Base-by-base conservation (phyloP, 148 eudicot species). In the Rhododendron molle region DNA sequence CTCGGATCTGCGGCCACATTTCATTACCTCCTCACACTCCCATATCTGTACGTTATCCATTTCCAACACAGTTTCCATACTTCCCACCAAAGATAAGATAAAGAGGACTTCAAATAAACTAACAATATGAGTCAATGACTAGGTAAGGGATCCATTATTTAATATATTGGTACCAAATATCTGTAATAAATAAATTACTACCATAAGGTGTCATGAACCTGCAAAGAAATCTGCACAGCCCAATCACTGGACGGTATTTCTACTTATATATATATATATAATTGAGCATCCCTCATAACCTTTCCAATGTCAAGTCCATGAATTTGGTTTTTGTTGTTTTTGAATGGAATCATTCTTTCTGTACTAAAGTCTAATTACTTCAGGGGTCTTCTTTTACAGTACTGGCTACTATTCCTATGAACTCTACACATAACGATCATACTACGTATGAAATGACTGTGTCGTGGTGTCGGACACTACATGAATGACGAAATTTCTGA, bases 31-130 rank as follows among this genome's bases (percentile, higher is more conserved):
- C 84, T 76, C 43, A 21, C 78, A 56, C 83, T 9, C 76, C 78
- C 83, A 80, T 43, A n/a, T 38, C 67, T 71, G 43, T 32, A 32
- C 34, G 34, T 21, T 72, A 72, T 71, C 67, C 82, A 83, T 72
- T 50, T 52, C 67, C 85, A 83, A 74, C 60, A 81, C 58, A 11
- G 60, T 23, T 83, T 83, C 82, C 77, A 86, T 60, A 67, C 82
- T 32, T 62, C 74, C 82, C 78, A 62, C 34, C 52, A 74, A 77
- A 67, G 85, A 86, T 86, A 86, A 86, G 88, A 83, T 86, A 83
- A 40, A 78, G 71, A 73, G 26, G 78, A 56, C 20, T 32, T 73
- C 71, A 86, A 81, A 82, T 82, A 83, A 86, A 80, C 1, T 56
- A 76, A 65, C 58, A 86, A 76, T 76, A 23, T n/a, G n/a, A n/a